Percentiles rank a stretch among this genome's conserved stretches.
phyloP scores from a whole-genome alignment of 1,139 yeast genomes.

The Torulaspora pretoriensis region DNA sequence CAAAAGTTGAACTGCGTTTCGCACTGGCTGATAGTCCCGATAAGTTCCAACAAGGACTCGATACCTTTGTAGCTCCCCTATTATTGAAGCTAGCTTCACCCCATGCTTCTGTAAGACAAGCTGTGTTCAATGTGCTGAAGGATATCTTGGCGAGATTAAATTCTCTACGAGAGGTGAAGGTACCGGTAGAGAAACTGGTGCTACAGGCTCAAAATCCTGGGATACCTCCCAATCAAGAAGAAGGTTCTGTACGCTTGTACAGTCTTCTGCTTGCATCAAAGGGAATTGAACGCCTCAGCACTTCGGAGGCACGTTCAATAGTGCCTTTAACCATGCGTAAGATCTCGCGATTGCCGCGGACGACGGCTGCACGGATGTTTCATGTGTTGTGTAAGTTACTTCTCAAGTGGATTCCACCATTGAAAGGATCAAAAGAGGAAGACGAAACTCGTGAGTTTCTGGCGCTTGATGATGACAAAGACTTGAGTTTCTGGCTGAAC shows the following conservation, averaged over 20 bases:
- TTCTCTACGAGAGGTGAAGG: slow-evolving; percentile 48
- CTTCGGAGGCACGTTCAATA: slow-evolving; percentile 38
- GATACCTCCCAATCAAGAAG: slow-evolving; percentile 42
- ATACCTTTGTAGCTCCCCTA: slow-evolving; percentile 69
- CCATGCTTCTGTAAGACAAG: slow-evolving; percentile 60
- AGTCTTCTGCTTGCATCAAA: slow-evolving; percentile 62
- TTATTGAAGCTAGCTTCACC: slow-evolving; percentile 74
- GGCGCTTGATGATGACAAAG: slow-evolving; percentile 33
- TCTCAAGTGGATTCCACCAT: slow-evolving; percentile 48
- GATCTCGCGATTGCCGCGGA: slow-evolving; percentile 40
- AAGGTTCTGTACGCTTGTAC: slow-evolving; percentile 56
- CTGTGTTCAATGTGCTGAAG: slow-evolving; percentile 63
- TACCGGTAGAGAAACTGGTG: slow-evolving; percentile 62
- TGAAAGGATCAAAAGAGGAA: slow-evolving; percentile 44
- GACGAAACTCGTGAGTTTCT: slow-evolving; percentile 38
- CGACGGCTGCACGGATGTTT: slow-evolving; percentile 57
- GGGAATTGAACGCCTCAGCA: slow-evolving; percentile 52
- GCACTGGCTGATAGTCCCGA: slow-evolving; percentile 70
- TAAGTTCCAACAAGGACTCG: slow-evolving; percentile 59
- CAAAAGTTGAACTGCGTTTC: slow-evolving; percentile 76
- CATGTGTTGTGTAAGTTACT: slow-evolving; percentile 56
- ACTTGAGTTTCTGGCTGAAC: slow-evolving; percentile 43
- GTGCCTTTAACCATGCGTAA: slow-evolving; percentile 49
- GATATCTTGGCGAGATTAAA: slow-evolving; percentile 65
- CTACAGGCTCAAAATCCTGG: slow-evolving; percentile 59